phyloP scores from a whole-genome alignment of 2,329 filamentous ascomycete species.

The Cladosporium colombiae region DNA sequence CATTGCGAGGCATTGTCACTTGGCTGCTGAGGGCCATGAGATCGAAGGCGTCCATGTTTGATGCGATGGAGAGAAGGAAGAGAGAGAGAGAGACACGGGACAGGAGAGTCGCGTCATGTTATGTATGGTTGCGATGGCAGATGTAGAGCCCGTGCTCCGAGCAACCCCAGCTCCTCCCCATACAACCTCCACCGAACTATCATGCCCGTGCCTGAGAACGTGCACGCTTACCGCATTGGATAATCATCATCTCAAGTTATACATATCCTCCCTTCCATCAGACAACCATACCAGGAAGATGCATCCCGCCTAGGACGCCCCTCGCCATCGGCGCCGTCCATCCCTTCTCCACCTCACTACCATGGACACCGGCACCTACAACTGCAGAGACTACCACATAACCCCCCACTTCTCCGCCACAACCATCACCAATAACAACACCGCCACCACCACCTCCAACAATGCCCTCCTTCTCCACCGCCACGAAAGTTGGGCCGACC shows the following conservation, averaged over 20 bases:
- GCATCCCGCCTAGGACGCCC: not conserved
- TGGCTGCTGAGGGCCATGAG: conserved; percentile 17
- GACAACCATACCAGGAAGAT: not conserved
- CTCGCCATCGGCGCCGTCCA: not conserved
- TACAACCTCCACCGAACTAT: not conserved
- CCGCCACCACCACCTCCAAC: conserved; percentile 17
- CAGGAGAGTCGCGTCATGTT: conserved; percentile 15
- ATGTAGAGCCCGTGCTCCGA: not conserved
- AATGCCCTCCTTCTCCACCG: conserved; percentile 20
- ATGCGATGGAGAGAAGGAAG: conserved; percentile 22
- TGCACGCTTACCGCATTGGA: not conserved
- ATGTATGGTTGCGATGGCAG: not conserved
- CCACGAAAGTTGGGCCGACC: conserved; percentile 36
- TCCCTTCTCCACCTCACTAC: not conserved
- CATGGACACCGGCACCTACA: conserved; percentile 40
- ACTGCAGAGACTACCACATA: conserved; percentile 40
- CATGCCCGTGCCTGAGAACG: not conserved
- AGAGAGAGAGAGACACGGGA: conserved; percentile 4
- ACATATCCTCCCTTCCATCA: not conserved
- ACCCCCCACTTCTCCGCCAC: conserved; percentile 32
- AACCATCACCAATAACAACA: conserved; percentile 26
- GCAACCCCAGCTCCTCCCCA: conserved; percentile 5
- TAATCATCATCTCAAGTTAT: not conserved
- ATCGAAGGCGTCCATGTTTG: conserved; percentile 17
- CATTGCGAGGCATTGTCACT: conserved; percentile 9